A percentile compares a stretch with the other conserved stretches of the same genome.
phyloP scores from a whole-genome alignment of 1,284 basidiomycete species.

The Cryptococcus depauperatus region DNA sequence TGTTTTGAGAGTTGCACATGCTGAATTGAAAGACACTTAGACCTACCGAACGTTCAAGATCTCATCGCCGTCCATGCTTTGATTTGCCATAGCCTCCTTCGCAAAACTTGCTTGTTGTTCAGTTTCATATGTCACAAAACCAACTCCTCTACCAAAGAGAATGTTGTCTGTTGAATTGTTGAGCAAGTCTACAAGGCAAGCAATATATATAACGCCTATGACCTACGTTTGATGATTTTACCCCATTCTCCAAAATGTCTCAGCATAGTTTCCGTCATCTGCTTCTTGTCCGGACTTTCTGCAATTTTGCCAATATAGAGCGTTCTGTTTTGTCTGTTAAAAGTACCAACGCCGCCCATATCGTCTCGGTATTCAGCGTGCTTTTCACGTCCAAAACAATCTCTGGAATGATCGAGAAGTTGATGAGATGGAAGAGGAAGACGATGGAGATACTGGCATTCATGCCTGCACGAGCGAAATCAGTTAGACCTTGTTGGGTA shows the following conservation, averaged over 20 bases:
- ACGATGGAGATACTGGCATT: conserved; percentile 89
- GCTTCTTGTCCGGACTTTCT: conserved; percentile 75
- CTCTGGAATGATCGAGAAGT: conserved; percentile 83
- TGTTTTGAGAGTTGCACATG: too few relatives aligned
- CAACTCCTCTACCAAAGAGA: conserved; percentile 86
- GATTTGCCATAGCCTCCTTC: conserved; percentile 98
- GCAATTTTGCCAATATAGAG: conserved; percentile 91
- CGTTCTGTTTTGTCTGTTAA: conserved; percentile 87
- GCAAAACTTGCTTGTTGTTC: conserved; percentile 90
- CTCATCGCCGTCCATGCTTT: conserved; percentile 94
- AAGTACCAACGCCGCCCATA: conserved; percentile 98
- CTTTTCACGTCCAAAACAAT: conserved; percentile 95
- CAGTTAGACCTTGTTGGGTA: not conserved
- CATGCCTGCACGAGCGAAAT: conserved; percentile 52
- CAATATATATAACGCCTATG: too few relatives aligned
- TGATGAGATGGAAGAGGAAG: conserved; percentile 48
- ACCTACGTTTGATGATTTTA: conserved; percentile 83
- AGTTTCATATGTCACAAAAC: conserved; percentile 88
- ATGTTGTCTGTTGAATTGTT: conserved; percentile 59
- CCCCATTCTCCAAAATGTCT: conserved; percentile 97
- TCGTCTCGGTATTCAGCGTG: conserved; percentile 96
- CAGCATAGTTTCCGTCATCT: conserved; percentile 80
- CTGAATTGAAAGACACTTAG: too few relatives aligned
- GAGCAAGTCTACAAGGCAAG: not conserved
- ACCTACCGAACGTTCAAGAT: conserved; percentile 81